phyloP scores from a whole-genome alignment of 192 early-diverging fungal species.

The Oehlia diaphana region DNA sequence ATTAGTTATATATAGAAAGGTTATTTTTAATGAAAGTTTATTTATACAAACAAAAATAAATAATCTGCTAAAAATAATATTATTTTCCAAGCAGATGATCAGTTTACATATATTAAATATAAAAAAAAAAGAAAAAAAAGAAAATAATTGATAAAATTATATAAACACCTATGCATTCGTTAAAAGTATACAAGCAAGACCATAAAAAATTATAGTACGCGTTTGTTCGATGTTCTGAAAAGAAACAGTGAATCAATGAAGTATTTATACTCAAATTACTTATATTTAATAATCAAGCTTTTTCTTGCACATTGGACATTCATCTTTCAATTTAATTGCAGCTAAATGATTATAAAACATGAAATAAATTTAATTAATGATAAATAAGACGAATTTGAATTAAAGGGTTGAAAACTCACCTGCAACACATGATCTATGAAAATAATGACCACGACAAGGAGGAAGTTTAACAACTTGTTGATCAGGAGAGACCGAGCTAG shows the following conservation, averaged over 20 bases:
- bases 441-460: slow-evolving; percentile 29
- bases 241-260: too few relatives aligned
- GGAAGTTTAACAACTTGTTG: slow-evolving; percentile 29
- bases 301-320: slow-evolving; percentile 31
- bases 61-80: neutral
- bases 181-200: too few relatives aligned
- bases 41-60: neutral
- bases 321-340: slow-evolving; percentile 29
- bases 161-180: too few relatives aligned
- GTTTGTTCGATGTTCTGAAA: too few relatives aligned
- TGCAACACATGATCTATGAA: slow-evolving; percentile 29
- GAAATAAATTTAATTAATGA: slow-evolving; percentile 1
- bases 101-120: too few relatives aligned
- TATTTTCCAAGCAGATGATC: too few relatives aligned
- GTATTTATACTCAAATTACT: too few relatives aligned
- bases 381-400: neutral
- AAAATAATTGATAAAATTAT: too few relatives aligned
- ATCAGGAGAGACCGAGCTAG: neutral
- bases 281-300: slow-evolving; percentile 22
- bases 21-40: neutral
- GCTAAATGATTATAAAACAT: slow-evolving; percentile 1
- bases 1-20: neutral
- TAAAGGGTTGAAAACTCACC: neutral
- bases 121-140: too few relatives aligned
- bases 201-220: too few relatives aligned